Evolutionary conservation across 495 filamentous ascomycete species (phyloP).

Genomic region (Apiosordaria backusii): DNA sequence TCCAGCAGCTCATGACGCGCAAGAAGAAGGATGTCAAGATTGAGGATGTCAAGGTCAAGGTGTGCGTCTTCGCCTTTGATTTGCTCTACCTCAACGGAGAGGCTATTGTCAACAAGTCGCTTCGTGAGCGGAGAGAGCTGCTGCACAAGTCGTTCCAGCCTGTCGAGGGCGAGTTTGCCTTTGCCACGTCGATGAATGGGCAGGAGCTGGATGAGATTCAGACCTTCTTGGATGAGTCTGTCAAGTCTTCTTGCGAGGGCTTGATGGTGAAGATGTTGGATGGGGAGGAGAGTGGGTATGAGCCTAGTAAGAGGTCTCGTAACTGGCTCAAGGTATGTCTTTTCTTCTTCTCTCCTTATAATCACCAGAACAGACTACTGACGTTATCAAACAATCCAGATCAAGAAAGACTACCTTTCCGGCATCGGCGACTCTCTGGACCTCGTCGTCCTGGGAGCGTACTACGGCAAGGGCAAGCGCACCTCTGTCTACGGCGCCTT

Average conservation of each 20-base stretch:
- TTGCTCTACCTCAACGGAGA: constrained; percentile 91
- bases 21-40: constrained; percentile 96
- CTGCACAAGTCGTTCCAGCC: constrained; percentile 69
- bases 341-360: not conserved
- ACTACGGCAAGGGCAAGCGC: constrained; percentile 90
- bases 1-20: constrained; percentile 96
- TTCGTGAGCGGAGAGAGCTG: constrained; percentile 78
- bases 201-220: constrained; percentile 91
- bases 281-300: constrained; percentile 84
- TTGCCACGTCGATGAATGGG: constrained; percentile 85
- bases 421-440: constrained; percentile 95
- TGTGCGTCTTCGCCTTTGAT: constrained; percentile 97
- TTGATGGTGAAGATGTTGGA: constrained; percentile 99
- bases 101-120: constrained; percentile 78
- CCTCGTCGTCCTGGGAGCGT: constrained; percentile 91
- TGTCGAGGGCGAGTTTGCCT: constrained; percentile 85
- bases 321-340: constrained; percentile 90
- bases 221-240: constrained; percentile 81
- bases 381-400: constrained; percentile 45
- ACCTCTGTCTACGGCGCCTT: constrained; percentile 94
- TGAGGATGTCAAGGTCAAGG: constrained; percentile 96
- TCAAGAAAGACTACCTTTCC: constrained; percentile 95
- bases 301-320: constrained; percentile 88
- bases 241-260: constrained; percentile 93
- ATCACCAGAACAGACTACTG: not conserved